Percentiles rank a stretch among this genome's conserved stretches.
These are phyloP conservation scores for Botryosphaeria dothidea DNA, from an alignment of 2,329 filamentous ascomycete genomes.

Conservation along the genomic window DNA sequence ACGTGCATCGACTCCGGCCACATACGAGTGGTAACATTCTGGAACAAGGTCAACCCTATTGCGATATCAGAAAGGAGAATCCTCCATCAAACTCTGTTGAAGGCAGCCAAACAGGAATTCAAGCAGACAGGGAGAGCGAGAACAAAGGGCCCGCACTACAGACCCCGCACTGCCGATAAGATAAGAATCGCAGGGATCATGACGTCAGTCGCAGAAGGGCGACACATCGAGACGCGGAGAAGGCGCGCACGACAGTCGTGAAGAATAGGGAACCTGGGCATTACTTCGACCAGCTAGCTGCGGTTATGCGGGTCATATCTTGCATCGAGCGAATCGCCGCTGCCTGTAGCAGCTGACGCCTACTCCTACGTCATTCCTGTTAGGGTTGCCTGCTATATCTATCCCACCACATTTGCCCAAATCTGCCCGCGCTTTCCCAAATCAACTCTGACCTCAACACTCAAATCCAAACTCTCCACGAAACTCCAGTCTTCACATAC, in stretches of 20 bases:
- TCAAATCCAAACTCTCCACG: conserved; percentile 9
- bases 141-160: neutral
- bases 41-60: no score
- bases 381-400: conserved; percentile 8
- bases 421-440: no score
- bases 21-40: no score
- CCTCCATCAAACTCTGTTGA: no score
- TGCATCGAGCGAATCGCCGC: neutral
- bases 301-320: conserved; percentile 12
- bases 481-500: no score
- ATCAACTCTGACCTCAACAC: neutral
- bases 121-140: neutral
- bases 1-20: no score
- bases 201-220: neutral
- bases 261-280: neutral
- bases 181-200: neutral
- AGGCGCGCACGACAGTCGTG: neutral
- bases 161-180: neutral
- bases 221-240: neutral
- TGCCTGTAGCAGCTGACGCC: neutral
- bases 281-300: neutral
- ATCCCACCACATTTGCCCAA: neutral
- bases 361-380: conserved; percentile 11
- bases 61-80: no score
- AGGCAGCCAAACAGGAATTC: neutral